A percentile compares a stretch with the other conserved stretches of the same genome.
These are phyloP conservation scores for Lithocarpus polystachyus DNA, from an alignment of 306 rosid species.

Conservation along the genomic window DNA sequence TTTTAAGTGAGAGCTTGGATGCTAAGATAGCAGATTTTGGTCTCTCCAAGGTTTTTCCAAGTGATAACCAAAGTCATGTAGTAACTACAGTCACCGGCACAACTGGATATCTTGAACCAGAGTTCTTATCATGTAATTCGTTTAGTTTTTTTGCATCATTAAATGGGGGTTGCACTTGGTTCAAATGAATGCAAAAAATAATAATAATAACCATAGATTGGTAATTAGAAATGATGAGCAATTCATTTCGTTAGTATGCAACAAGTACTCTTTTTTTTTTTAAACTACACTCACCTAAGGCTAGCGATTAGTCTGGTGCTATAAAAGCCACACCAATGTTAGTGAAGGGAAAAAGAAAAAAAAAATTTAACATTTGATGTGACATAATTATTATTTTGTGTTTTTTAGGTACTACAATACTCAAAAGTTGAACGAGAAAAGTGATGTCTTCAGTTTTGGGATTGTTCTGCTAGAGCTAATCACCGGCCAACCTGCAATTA, in stretches of 20 bases:
- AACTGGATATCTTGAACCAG: conserved; percentile 73
- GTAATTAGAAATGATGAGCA: background rate
- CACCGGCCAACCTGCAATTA: conserved; percentile 53
- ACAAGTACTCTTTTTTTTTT: background rate
- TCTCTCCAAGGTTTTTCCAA: conserved; percentile 48
- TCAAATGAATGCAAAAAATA: too few relatives aligned
- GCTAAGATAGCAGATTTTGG: conserved; percentile 80
- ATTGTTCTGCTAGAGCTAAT: conserved; percentile 55
- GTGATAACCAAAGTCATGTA: conserved; percentile 23
- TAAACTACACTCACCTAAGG: too few relatives aligned
- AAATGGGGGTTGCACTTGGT: too few relatives aligned
- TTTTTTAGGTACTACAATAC: conserved; percentile 45
- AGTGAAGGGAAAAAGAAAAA: too few relatives aligned
- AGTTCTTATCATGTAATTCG: conserved; percentile 12
- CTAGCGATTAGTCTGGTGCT: background rate
- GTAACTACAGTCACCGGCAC: conserved; percentile 50
- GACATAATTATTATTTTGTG: background rate
- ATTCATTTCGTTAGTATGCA: background rate
- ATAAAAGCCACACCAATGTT: background rate
- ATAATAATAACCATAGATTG: background rate
- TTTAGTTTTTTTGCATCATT: background rate
- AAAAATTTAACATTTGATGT: background rate
- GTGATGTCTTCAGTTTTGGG: conserved; percentile 66
- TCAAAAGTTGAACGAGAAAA: conserved; percentile 49
- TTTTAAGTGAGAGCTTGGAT: conserved; percentile 53